phyloP scores from a whole-genome alignment of 495 filamentous ascomycete genomes.

The Jackrogersella multiformis region DNA sequence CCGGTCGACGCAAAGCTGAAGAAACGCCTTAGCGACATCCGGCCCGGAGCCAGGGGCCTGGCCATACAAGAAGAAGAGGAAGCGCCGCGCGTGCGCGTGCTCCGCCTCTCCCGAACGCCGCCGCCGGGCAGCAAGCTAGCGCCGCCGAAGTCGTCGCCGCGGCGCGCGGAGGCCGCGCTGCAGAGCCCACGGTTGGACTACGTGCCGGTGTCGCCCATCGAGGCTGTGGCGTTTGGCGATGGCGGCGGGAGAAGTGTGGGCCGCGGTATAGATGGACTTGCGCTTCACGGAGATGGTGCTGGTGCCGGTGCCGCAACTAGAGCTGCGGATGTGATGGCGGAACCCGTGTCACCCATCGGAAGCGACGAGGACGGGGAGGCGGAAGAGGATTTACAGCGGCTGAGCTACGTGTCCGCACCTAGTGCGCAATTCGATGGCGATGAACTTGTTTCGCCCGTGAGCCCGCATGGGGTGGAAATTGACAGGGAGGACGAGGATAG shows the following conservation, averaged over 20 bases:
- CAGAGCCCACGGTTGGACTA: conserved; percentile 30
- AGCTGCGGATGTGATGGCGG: background rate
- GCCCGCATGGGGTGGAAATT: background rate
- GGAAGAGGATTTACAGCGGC: conserved; percentile 4
- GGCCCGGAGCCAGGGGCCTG: background rate
- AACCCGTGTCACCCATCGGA: conserved; percentile 33
- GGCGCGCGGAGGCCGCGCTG: conserved; percentile 8
- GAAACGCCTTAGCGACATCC: conserved; percentile 28
- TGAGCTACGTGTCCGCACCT: conserved; percentile 31
- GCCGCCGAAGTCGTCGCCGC: conserved; percentile 11
- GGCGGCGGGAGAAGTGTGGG: conserved; percentile 1
- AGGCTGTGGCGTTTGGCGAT: conserved; percentile 22
- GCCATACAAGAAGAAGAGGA: background rate
- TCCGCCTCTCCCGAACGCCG: conserved; percentile 4
- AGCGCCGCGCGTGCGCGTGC: background rate
- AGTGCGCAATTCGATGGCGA: conserved; percentile 2
- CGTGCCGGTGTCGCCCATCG: conserved; percentile 38
- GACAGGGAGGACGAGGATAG: background rate
- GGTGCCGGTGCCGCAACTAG: background rate
- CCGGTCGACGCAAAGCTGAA: conserved; percentile 31
- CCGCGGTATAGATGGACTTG: background rate
- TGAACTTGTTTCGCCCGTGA: conserved; percentile 35
- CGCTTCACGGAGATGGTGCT: background rate
- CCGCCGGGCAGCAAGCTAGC: conserved; percentile 22
- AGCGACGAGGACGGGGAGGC: conserved; percentile 21